Base-by-base conservation (phyloP, 768 basidiomycete genomes). In the Podaxis sp. region DNA sequence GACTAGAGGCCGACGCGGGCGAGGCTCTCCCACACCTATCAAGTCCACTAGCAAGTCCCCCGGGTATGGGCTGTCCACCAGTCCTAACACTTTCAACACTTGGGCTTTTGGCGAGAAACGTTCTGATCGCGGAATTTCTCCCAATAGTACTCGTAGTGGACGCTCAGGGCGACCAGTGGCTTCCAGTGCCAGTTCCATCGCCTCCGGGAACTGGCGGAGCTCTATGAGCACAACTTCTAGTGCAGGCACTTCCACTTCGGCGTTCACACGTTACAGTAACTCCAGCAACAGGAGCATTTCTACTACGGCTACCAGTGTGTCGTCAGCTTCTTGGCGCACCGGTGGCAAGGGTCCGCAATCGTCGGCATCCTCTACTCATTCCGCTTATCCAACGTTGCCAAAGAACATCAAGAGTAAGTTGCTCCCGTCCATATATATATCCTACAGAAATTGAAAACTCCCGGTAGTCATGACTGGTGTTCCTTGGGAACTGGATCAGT, bases 361-460 rank as follows among this genome's bases (percentile, higher is more conserved):
- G 61, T 69, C 71, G 36, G 70, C 72, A 40, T 64, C 69, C 61
- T 72, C 67, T 61, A 70, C 65, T 59, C 69, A 72, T 67, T 68
- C 69, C 51, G 61, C 72, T 52, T 72, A 75, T 64, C 58, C 74
- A 47, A 65, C 74, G 22, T 66, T 82, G 22, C 85, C 87, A 58
- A 86, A 82, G 80, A 94, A 93, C 74, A 80, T 94, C 81, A 94
- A 94, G 82, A 79, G 93, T 94, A 70, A 74, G 89, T 83, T 55
- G 12, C 59, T 15, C 27, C 12, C 7, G 3, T 36, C 41, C 43
- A 43, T 27, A 13, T 49, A 38, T 4, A 13, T 49, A 38, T 4
- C 27, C 37, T 25, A 9, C 13, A 11, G 61, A 43, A 46, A 41
- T 52, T 65, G 15, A n/a, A 36, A 64, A 63, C 63, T 47, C 66